Evolutionary conservation across 2,329 filamentous ascomycete genomes (phyloP).

Genomic region (Metarhizium guizhouense): DNA sequence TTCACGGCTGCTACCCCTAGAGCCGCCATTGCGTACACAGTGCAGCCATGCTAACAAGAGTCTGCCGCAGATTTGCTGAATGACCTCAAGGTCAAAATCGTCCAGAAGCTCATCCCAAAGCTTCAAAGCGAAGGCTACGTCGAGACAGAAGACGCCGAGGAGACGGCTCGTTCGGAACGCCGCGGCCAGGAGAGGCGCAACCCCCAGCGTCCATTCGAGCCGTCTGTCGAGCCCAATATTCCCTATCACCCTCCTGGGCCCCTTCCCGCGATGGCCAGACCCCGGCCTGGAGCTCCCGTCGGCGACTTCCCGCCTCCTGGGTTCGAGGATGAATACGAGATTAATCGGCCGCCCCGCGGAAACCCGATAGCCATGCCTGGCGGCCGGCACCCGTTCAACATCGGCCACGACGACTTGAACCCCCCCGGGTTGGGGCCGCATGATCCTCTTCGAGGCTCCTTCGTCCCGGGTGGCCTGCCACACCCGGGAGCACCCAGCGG

Average conservation of each 20-base stretch:
- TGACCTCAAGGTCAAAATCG: conserved; percentile 67
- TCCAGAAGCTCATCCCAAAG: conserved; percentile 75
- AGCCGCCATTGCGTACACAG: neutral
- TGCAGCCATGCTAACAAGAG: neutral
- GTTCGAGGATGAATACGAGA: conserved; percentile 88
- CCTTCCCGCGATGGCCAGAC: conserved; percentile 48
- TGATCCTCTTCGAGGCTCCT: conserved; percentile 65
- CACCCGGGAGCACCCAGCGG: conserved; percentile 59
- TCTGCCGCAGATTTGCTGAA: conserved; percentile 49
- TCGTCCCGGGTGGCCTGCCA: conserved; percentile 52
- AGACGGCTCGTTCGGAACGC: conserved; percentile 30
- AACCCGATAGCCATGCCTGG: conserved; percentile 25
- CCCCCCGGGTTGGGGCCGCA: conserved; percentile 78
- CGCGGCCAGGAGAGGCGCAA: conserved; percentile 31
- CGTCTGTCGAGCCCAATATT: conserved; percentile 41
- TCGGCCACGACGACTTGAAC: conserved; percentile 82
- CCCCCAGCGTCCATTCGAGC: conserved; percentile 17
- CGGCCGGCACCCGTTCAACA: conserved; percentile 51
- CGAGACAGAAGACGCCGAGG: conserved; percentile 40
- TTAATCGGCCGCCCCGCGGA: conserved; percentile 50
- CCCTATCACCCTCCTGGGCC: conserved; percentile 60
- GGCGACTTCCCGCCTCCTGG: conserved; percentile 76
- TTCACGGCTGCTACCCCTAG: neutral
- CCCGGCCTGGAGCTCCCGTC: conserved; percentile 55
- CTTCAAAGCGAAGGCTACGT: conserved; percentile 73